These are phyloP conservation scores for Cubamyces sp. DNA, from an alignment of 768 basidiomycete species.

Conservation along the genomic window DNA sequence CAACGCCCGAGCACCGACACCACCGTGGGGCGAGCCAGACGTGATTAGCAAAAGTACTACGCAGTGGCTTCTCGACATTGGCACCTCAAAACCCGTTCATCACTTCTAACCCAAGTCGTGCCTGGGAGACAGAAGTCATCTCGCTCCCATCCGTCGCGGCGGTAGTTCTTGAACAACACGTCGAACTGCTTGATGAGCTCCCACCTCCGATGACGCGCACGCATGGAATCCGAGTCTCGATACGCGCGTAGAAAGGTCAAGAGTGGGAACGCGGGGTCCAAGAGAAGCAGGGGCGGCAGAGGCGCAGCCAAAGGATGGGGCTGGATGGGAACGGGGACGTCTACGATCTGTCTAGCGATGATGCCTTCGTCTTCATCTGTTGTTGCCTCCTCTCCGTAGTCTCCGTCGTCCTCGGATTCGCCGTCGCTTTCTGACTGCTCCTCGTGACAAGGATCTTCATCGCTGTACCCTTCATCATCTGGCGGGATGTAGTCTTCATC, in stretches of 20 bases:
- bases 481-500: not conserved
- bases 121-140: not conserved
- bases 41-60: no score
- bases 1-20: no score
- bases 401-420: not conserved
- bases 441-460: no score
- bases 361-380: not conserved
- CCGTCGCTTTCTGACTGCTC: not conserved
- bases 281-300: not conserved
- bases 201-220: slow-evolving; percentile 1
- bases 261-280: not conserved
- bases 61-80: no score
- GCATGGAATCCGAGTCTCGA: not conserved
- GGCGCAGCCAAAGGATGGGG: not conserved
- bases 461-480: not conserved
- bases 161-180: slow-evolving; percentile 5
- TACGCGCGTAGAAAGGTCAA: not conserved
- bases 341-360: not conserved
- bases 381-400: not conserved
- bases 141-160: slow-evolving; percentile 7
- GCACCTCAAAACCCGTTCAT: not conserved
- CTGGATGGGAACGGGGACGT: not conserved
- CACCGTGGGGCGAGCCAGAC: no score
- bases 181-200: slow-evolving; percentile 13
- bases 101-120: not conserved